Evolutionary conservation across 768 basidiomycete species (phyloP), one percentile per base, ranked within the genome.

Genomic region (Boletus sp.): DNA sequence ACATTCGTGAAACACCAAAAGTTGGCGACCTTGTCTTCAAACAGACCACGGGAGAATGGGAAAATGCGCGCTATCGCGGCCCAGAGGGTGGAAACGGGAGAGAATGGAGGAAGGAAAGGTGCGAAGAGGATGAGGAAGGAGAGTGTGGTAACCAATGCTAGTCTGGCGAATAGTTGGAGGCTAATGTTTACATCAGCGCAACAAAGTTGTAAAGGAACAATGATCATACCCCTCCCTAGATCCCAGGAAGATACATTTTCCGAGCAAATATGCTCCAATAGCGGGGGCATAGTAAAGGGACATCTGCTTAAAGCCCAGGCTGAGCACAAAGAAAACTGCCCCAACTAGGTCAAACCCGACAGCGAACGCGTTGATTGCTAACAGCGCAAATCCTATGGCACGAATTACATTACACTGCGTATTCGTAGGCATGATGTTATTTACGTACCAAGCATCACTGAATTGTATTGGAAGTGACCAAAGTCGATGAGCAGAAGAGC

Each of bases 21-120:
- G 68, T 98, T 98, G 38, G 95, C 93, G 23, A 98, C 95, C 65
- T 96, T 95, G 74, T 96, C 93, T 66, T 96, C 93, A 64, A 95
- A 95, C 3, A 95, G 76, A 14, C 94, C 95, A 29, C 95, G 85
- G 7, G 82, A 79, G 67, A 98, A 93, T 0, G 95, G 95, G 68
- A 98, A 98, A 51, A 97, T 92, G 7, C 95, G 85, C 14, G 75
- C 75, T 43, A 95, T 75, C 15, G 89, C 83, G 48, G 84, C 81
- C n/a, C 80, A 55, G 56, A 90, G 78, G 23, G 74, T 64, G 4
- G 74, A 64, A 11, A 74, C 46, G 1, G 82, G 75, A 1, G 83
- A 74, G 49, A 90, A 80, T 0, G 86, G 85, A 0, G 85, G 84
- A 2, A 93, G 77, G 74, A 90, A 94, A 0, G 94, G 93, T 0